These are phyloP conservation scores for Aureobasidium lini DNA, from an alignment of 2,329 filamentous ascomycete genomes.

Conservation along the genomic window DNA sequence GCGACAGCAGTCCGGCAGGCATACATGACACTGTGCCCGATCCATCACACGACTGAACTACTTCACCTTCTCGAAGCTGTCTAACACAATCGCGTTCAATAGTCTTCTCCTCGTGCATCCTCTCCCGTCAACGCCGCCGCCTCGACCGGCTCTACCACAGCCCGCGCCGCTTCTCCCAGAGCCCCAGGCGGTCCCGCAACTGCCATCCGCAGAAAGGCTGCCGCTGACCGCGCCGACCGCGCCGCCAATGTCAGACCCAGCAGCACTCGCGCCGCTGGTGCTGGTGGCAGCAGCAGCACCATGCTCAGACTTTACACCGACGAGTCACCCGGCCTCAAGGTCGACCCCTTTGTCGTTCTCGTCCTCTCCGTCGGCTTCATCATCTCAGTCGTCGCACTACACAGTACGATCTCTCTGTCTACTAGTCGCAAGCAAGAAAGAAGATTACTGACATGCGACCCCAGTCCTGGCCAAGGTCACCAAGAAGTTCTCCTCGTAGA, in stretches of 20 bases:
- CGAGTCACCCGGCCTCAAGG: conserved; percentile 93
- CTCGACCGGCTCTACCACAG: conserved; percentile 61
- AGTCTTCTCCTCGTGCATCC: conserved; percentile 30
- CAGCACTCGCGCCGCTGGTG: conserved; percentile 87
- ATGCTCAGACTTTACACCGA: conserved; percentile 99
- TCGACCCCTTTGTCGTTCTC: conserved; percentile 94
- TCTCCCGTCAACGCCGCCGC: conserved; percentile 38
- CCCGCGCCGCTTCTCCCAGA: conserved; percentile 76
- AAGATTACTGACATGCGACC: not conserved
- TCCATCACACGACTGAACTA: not conserved
- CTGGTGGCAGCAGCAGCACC: conserved; percentile 91
- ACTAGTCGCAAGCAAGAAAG: conserved; percentile 18
- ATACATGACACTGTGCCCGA: not conserved
- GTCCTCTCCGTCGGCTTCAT: conserved; percentile 97
- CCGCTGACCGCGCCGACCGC: conserved; percentile 95
- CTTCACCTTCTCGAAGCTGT: not conserved
- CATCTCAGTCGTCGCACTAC: conserved; percentile 93
- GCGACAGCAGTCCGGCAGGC: not conserved
- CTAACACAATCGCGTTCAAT: not conserved
- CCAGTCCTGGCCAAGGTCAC: conserved; percentile 93
- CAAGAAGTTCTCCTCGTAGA: conserved; percentile 65
- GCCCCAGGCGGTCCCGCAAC: conserved; percentile 91
- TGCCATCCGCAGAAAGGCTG: conserved; percentile 88
- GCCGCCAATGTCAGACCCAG: conserved; percentile 86
- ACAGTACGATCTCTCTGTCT: conserved; percentile 60